Base-by-base conservation (phyloP, 768 basidiomycete genomes). In the Kwoniella bestiolae region DNA sequence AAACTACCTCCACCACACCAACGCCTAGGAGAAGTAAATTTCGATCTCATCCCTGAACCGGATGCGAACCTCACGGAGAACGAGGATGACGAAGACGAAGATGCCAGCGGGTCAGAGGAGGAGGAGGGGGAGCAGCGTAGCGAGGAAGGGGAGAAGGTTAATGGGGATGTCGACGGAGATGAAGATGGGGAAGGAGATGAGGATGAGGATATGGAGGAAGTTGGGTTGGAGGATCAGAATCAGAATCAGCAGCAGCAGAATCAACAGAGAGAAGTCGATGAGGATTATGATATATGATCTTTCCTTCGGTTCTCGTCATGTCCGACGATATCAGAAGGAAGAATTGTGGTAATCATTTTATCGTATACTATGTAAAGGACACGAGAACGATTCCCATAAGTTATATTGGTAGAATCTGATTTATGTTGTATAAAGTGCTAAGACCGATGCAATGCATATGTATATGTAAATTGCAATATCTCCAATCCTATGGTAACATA, bases 11-110 rank as follows among this genome's bases (percentile, higher is more conserved):
- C 80, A 0, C 70, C 78, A 0, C 66, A 77, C 34, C 79, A 83
- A 38, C 73, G 82, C 8, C 75, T 84, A 26, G 81, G 82, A 1
- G 78, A 81, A 26, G 79, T 82, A 18, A 82, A 82, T 56, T 84
- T 83, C 68, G 74, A 80, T 41, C 65, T 83, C 56, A 74, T 82
- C 1, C 82, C 81, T 3, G 74, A 81, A 6, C 38, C 71, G 0
- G 45, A 64, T 23, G 60, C 69, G 18, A 57, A 57, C 5, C 47
- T 72, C 12, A 29, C 51, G 5, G 56, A 44, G 26, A 60, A 60
- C 32, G 66, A 65, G 11, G 76, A 75, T 4, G 66, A 70, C 34
- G 70, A 69, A 12, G 67, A 61, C 2, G 46, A 35, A 26, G 53
- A 59, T 5, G 67, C 52, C 26, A 41, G 45, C 6, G 66, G 50